Evolutionary conservation across 2,329 filamentous ascomycete species (phyloP), one percentile per base, ranked within the genome.

Genomic region (Trichoderma pleuroti): DNA sequence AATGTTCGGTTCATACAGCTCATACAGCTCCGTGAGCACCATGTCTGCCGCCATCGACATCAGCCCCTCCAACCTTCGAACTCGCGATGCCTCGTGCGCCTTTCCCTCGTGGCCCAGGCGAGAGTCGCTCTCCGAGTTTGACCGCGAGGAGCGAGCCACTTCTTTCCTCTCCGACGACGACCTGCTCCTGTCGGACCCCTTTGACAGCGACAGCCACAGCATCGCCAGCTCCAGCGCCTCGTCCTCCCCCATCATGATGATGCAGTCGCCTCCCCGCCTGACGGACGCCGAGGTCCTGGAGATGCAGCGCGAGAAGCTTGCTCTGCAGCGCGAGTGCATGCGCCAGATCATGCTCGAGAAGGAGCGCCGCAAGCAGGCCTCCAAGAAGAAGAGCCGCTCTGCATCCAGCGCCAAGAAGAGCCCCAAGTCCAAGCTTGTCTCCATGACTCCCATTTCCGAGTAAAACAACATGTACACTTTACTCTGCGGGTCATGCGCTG

Each of bases 131-230:
- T 82, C 81, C 65, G 81, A 83, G 73, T 79, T 80, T 68, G 78
- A 81, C 74, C 76, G 77, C 68, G 78, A 80, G 71, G 79, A 82
- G 74, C 83, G 84, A 71, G 84, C 86, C 21, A 85, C 85, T 3
- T 87, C 86, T 0, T 88, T 85, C 79, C 83, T 90, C 73, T 89
- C 87, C 54, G 88, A 91, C 81, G 88, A 90, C 80, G 88, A 90
- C 75, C 85, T 90, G 69, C 86, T 88, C 79, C 83, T 86, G 70
- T 77, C 82, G 77, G 83, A 85, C 74, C 80, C 82, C 73, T 83
- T 84, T 70, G 84, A 87, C 74, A 84, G 87, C 75, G 84, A 87
- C 75, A 75, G 79, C 72, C 81, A 79, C 78, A 86, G 83, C 78
- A 79, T 85, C 65, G 84, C 81, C 75, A 84, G 83, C 76, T 81